These are phyloP conservation scores for Vaccinium vitisidaea DNA, from an alignment of 148 eudicot genomes.

Conservation along the genomic window DNA sequence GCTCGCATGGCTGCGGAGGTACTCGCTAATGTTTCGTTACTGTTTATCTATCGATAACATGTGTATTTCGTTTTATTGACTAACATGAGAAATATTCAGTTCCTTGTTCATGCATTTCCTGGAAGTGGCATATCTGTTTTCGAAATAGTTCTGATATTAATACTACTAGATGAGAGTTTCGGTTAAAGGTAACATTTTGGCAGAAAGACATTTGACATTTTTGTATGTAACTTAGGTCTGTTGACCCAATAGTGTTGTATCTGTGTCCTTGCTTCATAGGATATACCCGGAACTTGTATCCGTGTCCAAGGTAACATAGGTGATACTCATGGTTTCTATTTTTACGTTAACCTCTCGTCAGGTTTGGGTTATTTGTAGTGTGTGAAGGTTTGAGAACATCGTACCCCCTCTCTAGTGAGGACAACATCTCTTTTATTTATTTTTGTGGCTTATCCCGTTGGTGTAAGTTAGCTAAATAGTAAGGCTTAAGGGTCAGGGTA, in stretches of 20 bases:
- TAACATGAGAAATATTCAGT: neutral
- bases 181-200: neutral
- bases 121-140: neutral
- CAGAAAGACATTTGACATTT: neutral
- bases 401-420: neutral
- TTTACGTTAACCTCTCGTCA: neutral
- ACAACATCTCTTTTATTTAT: neutral
- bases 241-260: neutral
- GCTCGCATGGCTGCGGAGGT: slow-evolving; percentile 87
- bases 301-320: neutral
- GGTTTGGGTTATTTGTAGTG: neutral
- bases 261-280: neutral
- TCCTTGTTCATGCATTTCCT: neutral
- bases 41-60: neutral
- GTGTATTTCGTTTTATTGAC: neutral
- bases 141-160: neutral
- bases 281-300: neutral
- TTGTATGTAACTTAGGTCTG: neutral
- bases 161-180: neutral
- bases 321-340: neutral
- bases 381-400: neutral
- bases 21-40: neutral
- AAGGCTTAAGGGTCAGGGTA: too few relatives aligned
- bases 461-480: too few relatives aligned
- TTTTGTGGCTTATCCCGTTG: too few relatives aligned